A percentile compares a stretch with the other conserved stretches of the same genome.
Conservation (phyloP, 352 stramenopile species). For the Globisporangium radiosum region DNA sequence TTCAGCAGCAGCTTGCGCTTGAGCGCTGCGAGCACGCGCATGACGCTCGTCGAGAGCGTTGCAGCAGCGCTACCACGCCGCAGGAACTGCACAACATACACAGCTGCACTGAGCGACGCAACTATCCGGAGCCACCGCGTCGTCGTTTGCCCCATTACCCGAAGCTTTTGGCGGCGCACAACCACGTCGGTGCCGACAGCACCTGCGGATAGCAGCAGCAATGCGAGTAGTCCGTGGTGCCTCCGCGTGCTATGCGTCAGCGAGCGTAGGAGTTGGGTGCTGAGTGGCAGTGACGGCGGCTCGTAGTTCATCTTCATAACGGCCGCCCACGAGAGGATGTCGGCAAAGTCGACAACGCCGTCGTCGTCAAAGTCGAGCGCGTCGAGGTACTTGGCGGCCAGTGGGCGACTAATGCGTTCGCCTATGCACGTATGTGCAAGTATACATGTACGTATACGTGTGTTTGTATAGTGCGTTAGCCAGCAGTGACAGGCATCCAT, state of each 20-base stretch:
- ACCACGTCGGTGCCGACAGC: no score
- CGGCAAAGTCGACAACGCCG: slow-evolving; percentile 62
- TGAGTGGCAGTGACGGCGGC: background rate
- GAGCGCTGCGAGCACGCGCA: background rate
- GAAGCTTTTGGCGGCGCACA: no score
- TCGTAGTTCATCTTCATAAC: slow-evolving; percentile 68
- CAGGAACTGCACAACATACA: slow-evolving; percentile 24
- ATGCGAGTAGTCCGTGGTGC: slow-evolving; percentile 4
- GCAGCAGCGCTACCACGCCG: no score
- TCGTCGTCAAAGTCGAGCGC: slow-evolving; percentile 73
- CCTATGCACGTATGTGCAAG: slow-evolving; percentile 17
- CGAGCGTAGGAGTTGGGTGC: background rate
- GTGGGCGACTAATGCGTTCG: slow-evolving; percentile 39
- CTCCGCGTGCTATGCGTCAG: slow-evolving; percentile 11
- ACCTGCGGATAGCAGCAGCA: no score
- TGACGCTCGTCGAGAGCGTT: background rate
- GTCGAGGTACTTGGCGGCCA: slow-evolving; percentile 52
- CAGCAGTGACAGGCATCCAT: no score
- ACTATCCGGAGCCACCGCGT: slow-evolving; percentile 3
- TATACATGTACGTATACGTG: no score
- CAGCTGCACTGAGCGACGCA: slow-evolving; percentile 7
- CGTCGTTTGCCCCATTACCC: no score
- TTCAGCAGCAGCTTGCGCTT: background rate
- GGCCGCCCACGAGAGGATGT: slow-evolving; percentile 71
- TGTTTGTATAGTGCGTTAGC: no score